Percentiles rank a stretch among this genome's conserved stretches.
Conservation (phyloP, 495 filamentous ascomycete species). For the Aspergillus homomorphus region DNA sequence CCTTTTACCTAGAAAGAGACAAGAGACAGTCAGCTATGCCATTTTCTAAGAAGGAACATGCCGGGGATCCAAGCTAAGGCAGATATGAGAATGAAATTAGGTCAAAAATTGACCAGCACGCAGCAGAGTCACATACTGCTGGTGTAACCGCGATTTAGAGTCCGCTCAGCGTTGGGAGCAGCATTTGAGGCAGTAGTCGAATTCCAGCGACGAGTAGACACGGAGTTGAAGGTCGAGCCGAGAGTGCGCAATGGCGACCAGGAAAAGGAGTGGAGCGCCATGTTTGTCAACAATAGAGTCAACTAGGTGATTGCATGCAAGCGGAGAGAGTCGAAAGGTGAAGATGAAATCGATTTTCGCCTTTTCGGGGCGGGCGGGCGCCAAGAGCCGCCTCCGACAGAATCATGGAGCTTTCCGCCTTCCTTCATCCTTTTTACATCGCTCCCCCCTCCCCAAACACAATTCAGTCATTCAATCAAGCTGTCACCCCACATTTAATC, state of each 20-base stretch:
- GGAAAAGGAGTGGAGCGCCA: conserved; percentile 35
- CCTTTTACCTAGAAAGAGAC: not conserved
- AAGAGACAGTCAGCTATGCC: not conserved
- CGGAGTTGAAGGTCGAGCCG: not conserved
- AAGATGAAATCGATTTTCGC: conserved; percentile 17
- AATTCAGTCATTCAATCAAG: too few species aligned
- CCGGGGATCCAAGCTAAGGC: too few species aligned
- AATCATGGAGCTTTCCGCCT: conserved; percentile 8
- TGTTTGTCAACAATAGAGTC: conserved; percentile 8
- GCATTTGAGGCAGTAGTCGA: conserved; percentile 37
- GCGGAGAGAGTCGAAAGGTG: conserved; percentile 10
- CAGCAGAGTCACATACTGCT: not conserved
- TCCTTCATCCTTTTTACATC: conserved; percentile 8
- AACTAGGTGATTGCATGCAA: not conserved
- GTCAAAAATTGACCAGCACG: too few species aligned
- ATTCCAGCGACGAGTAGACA: conserved; percentile 38
- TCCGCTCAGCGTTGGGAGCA: conserved; percentile 8
- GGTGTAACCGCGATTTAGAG: not conserved
- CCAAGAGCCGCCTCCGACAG: conserved; percentile 16
- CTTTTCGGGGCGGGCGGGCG: conserved; percentile 31
- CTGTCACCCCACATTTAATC: not conserved
- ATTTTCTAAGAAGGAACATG: not conserved
- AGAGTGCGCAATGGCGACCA: conserved; percentile 32
- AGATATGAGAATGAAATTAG: too few species aligned
- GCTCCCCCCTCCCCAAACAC: not conserved